A percentile compares a stretch with the other conserved stretches of the same genome.
These are phyloP conservation scores for Lasiodiplodia sp. DNA, from an alignment of 2,329 filamentous ascomycete genomes.

Conservation along the genomic window DNA sequence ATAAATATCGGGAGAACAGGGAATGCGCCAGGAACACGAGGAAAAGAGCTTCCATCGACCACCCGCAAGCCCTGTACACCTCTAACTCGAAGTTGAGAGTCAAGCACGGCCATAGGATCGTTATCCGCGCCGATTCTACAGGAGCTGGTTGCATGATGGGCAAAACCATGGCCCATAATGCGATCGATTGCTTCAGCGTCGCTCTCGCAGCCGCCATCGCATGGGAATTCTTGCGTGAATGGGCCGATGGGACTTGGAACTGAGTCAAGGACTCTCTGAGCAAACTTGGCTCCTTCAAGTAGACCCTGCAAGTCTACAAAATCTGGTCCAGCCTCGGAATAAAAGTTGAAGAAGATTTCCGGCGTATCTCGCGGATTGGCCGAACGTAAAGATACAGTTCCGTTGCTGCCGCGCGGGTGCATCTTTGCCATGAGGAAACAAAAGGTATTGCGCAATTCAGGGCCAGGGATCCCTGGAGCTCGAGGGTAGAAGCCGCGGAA, in stretches of 20 bases:
- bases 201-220: slow-evolving; percentile 47
- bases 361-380: slow-evolving; percentile 70
- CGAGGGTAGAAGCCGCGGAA: slow-evolving; percentile 43
- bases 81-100: slow-evolving; percentile 64
- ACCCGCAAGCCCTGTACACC: slow-evolving; percentile 64
- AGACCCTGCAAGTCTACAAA: slow-evolving; percentile 56
- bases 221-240: slow-evolving; percentile 54
- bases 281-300: slow-evolving; percentile 62
- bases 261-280: slow-evolving; percentile 49
- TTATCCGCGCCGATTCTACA: slow-evolving; percentile 62
- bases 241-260: slow-evolving; percentile 32
- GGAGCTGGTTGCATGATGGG: slow-evolving; percentile 65
- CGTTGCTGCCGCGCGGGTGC: slow-evolving; percentile 67
- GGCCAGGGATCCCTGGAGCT: slow-evolving; percentile 41
- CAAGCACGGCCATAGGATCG: slow-evolving; percentile 63
- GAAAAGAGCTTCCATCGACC: slow-evolving; percentile 67
- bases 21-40: slow-evolving; percentile 64
- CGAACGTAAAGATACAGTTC: slow-evolving; percentile 67
- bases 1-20: slow-evolving; percentile 62
- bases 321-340: slow-evolving; percentile 56
- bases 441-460: slow-evolving; percentile 41
- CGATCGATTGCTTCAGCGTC: slow-evolving; percentile 52
- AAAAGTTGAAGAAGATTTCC: slow-evolving; percentile 57
- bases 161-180: slow-evolving; percentile 40
- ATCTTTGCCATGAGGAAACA: slow-evolving; percentile 66